Percentiles rank a stretch among this genome's conserved stretches.
phyloP scores from a whole-genome alignment of 2,329 filamentous ascomycete genomes.

The Dendrostoma leiphaemia region DNA sequence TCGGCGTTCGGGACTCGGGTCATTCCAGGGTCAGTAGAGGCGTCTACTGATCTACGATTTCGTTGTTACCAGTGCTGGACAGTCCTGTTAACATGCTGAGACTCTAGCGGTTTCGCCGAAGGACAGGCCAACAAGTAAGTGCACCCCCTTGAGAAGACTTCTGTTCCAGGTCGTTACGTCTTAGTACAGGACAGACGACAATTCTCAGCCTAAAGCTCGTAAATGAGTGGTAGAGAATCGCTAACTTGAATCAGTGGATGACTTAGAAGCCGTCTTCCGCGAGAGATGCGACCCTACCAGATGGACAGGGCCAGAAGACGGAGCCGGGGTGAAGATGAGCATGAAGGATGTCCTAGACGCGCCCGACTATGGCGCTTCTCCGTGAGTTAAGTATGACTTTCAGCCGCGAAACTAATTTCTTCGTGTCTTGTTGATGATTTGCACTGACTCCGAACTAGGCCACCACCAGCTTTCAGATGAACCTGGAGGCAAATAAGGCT shows the following conservation, averaged over 20 bases:
- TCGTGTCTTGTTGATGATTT: too few relatives aligned
- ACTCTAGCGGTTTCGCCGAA: not conserved
- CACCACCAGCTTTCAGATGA: not conserved
- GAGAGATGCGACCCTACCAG: not conserved
- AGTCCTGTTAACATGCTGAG: too few relatives aligned
- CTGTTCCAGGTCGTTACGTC: too few relatives aligned
- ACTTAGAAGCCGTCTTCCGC: not conserved
- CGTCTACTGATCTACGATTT: not conserved
- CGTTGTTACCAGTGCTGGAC: too few relatives aligned
- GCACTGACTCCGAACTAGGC: not conserved
- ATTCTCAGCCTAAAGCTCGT: too few relatives aligned
- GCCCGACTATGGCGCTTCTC: not conserved
- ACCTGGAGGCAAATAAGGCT: not conserved
- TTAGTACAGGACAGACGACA: too few relatives aligned
- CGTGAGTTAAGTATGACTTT: too few relatives aligned
- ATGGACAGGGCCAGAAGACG: not conserved
- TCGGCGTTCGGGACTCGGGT: too few relatives aligned
- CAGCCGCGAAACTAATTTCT: too few relatives aligned
- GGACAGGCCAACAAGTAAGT: not conserved
- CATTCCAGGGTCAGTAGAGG: too few relatives aligned
- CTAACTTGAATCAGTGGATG: not conserved
- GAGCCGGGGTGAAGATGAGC: not conserved
- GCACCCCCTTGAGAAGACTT: not conserved
- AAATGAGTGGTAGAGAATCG: too few relatives aligned
- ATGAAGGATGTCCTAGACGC: slow-evolving; percentile 2